Conservation (phyloP, 2,329 filamentous ascomycete species). For the Fusarium stilboides region DNA sequence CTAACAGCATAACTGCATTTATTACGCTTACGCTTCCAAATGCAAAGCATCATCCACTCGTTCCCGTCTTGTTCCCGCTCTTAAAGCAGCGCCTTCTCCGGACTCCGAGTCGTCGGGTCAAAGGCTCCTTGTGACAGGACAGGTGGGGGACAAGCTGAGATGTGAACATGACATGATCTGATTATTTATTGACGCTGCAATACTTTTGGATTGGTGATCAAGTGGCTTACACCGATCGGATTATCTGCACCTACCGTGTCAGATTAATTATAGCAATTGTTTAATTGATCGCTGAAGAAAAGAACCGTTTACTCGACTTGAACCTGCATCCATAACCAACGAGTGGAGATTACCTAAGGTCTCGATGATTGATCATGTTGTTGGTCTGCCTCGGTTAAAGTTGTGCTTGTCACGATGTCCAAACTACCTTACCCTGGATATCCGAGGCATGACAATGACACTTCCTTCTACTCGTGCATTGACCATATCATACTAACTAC, state of each 20-base stretch:
- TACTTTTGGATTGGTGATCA: constrained; percentile 7
- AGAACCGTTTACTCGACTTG: background rate
- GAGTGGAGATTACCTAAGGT: no score
- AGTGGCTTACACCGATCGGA: constrained; percentile 18
- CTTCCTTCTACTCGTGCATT: background rate
- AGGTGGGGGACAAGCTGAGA: background rate
- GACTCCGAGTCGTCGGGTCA: constrained; percentile 10
- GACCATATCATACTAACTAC: background rate
- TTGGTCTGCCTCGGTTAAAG: background rate
- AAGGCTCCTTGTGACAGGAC: constrained; percentile 23
- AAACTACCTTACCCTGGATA: constrained; percentile 12
- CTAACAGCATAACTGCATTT: background rate
- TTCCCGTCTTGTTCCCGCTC: constrained; percentile 2
- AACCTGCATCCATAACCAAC: background rate
- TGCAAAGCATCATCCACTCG: no score
- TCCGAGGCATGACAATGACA: constrained; percentile 4
- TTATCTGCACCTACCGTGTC: background rate
- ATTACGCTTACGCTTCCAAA: background rate
- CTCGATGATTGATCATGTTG: no score
- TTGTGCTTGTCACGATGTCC: background rate
- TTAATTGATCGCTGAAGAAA: background rate
- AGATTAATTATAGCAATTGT: background rate
- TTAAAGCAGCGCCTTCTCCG: constrained; percentile 3
- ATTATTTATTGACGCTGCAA: constrained; percentile 9
- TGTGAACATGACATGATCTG: constrained; percentile 26